Base-by-base conservation (phyloP, 2,329 filamentous ascomycete genomes). In the Apiospora saccharicola region DNA sequence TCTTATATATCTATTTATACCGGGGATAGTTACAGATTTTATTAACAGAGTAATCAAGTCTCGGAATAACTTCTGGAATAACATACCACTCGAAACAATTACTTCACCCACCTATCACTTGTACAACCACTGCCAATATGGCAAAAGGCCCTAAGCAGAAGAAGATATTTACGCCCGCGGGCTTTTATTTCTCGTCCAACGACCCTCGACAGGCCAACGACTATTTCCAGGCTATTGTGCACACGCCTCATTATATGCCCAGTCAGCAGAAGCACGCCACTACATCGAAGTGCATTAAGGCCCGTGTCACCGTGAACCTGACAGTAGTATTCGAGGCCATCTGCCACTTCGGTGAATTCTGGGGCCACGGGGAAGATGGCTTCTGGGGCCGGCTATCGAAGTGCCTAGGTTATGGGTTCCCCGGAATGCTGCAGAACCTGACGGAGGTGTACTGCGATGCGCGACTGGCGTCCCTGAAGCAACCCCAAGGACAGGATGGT, bases 351-450 rank as follows among this genome's bases (percentile, higher is more conserved):
- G 8, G 3, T 8, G 57, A 64, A 1, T 64, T 64, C 22, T n/a
- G 0, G 10, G 30, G 19, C 0, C 34, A 14, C 8, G 8, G 10
- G 3, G 1, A 4, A 0, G 37, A 2, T 0, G n/a, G n/a, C n/a
- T 64, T 64, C 19, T 64, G 30, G 30, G 3, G n/a, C 8, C 57
- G 6, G 4, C 3, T 64, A 1, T 8, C 1, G 3, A 8, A 0
- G 7, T 22, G 7, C 3, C 19, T 61, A 7, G 12, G n/a, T 1
- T 61, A n/a, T n/a, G n/a, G n/a, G n/a, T n/a, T n/a, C n/a, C n/a
- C n/a, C n/a, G n/a, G n/a, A n/a, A n/a, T n/a, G 26, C 37, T 41
- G 37, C 37, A 41, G 22, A 6, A 4, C 30, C 8, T 64, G 10
- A 22, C 10, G 4, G 10, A n/a, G 5, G 22, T 5, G 13, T 64